phyloP scores from a whole-genome alignment of 108 stramenopile species.

The Cyclotella kingstonii region DNA sequence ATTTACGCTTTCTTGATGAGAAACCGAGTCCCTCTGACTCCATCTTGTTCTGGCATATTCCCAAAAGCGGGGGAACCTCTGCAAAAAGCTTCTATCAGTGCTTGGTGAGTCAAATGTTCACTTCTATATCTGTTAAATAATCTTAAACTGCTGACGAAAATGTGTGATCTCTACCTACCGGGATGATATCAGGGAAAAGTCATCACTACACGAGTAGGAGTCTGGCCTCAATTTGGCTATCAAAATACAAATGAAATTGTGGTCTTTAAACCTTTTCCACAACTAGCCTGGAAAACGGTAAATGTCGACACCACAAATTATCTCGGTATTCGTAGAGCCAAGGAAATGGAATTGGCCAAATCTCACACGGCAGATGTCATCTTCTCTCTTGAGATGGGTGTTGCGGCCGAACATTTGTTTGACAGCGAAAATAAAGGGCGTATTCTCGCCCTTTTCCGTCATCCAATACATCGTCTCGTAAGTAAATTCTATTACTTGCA shows the following conservation, averaged over 20 bases:
- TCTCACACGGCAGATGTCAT: slow-evolving; percentile 33
- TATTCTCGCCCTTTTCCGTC: slow-evolving; percentile 46
- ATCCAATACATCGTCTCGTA: slow-evolving; percentile 53
- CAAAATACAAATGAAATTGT: slow-evolving; percentile 30
- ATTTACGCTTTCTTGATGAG: slow-evolving; percentile 9
- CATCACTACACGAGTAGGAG: slow-evolving; percentile 19
- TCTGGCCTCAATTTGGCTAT: slow-evolving; percentile 22
- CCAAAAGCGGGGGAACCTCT: slow-evolving; percentile 45
- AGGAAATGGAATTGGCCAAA: slow-evolving; percentile 37
- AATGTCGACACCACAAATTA: slow-evolving; percentile 45
- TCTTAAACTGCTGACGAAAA: no score
- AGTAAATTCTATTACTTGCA: slow-evolving; percentile 58
- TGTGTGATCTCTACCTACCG: no score
- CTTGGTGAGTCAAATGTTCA: not conserved
- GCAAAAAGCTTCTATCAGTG: slow-evolving; percentile 35
- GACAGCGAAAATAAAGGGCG: slow-evolving; percentile 32
- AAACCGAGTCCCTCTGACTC: slow-evolving; percentile 10
- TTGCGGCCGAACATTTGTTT: slow-evolving; percentile 30
- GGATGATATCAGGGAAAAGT: slow-evolving; percentile 24
- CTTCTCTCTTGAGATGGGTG: slow-evolving; percentile 25
- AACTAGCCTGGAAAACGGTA: slow-evolving; percentile 22
- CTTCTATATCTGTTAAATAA: slow-evolving; percentile 1
- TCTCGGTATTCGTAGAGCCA: slow-evolving; percentile 29
- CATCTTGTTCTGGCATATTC: slow-evolving; percentile 42
- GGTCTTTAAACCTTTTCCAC: slow-evolving; percentile 13